phyloP scores from a whole-genome alignment of 164 flowering plant genomes.

The Chimonanthus praecox region DNA sequence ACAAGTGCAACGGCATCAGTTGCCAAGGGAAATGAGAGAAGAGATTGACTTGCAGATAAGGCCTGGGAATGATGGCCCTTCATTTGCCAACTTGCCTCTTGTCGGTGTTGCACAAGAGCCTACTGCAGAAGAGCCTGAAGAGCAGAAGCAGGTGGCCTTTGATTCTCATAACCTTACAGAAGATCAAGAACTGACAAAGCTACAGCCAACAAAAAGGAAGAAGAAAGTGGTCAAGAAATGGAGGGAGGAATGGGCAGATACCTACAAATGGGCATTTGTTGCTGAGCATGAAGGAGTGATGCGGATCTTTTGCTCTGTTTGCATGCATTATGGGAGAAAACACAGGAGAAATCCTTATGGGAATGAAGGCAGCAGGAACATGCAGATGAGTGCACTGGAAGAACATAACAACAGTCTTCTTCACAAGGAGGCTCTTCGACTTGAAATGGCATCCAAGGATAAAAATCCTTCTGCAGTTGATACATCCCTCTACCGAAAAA shows the following conservation, averaged over 20 bases:
- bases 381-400: conserved; percentile 99
- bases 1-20: conserved; percentile 93
- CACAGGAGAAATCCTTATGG: conserved; percentile 98
- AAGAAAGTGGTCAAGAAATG: conserved; percentile 97
- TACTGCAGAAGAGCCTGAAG: conserved; percentile 64
- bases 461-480: conserved; percentile 59
- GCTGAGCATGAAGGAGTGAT: conserved; percentile 83
- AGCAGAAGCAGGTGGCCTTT: conserved; percentile 59
- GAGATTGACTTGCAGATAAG: conserved; percentile 97
- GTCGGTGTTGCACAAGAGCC: conserved; percentile 61
- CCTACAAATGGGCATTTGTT: conserved; percentile 97
- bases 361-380: conserved; percentile 97
- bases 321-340: conserved; percentile 91
- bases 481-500: conserved; percentile 82
- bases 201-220: conserved; percentile 66
- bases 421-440: conserved; percentile 97
- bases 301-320: conserved; percentile 93
- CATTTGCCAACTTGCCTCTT: conserved; percentile 59
- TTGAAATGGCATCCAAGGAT: conserved; percentile 94
- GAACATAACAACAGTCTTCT: conserved; percentile 97
- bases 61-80: conserved; percentile 84
- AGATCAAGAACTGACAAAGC: conserved; percentile 61
- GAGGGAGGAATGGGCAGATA: conserved; percentile 99
- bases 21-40: conserved; percentile 72
- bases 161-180: conserved; percentile 53